These are phyloP conservation scores for Ulota crispa DNA, from an alignment of 225 moss, liverwort and hornwort species.

Conservation along the genomic window DNA sequence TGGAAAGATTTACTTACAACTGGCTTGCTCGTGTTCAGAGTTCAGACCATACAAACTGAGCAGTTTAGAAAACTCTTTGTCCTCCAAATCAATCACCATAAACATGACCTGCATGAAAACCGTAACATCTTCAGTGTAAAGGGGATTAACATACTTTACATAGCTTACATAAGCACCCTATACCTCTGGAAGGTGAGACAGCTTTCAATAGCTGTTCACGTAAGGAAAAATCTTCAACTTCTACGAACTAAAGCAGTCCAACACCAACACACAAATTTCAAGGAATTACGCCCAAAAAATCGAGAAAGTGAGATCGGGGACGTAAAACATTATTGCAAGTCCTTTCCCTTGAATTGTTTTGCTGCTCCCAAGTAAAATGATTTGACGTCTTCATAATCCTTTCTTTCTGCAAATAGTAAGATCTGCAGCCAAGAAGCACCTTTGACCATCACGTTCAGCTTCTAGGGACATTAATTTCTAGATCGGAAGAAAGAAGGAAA, in stretches of 20 bases:
- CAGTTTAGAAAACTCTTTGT: constrained; percentile 77
- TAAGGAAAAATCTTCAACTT: not conserved
- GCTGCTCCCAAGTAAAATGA: constrained; percentile 59
- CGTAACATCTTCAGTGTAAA: not conserved
- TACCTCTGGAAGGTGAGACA: not conserved
- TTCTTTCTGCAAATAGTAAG: constrained; percentile 57
- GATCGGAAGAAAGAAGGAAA: not conserved
- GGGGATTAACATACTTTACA: not conserved
- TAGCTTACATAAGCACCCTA: not conserved
- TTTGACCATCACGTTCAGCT: not conserved
- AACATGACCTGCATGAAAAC: constrained; percentile 55
- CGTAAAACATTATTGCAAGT: constrained; percentile 19
- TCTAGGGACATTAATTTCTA: not conserved
- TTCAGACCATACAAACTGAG: constrained; percentile 61
- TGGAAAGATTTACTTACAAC: constrained; percentile 37
- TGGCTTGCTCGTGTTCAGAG: constrained; percentile 43
- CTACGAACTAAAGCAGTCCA: not conserved
- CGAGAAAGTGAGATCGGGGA: not conserved
- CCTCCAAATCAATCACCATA: constrained; percentile 64
- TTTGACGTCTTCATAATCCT: constrained; percentile 56
- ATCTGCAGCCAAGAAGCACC: constrained; percentile 40
- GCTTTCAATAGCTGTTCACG: not conserved
- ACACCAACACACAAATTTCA: not conserved
- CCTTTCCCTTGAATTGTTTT: constrained; percentile 67
- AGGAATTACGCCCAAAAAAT: not conserved